Evolutionary conservation across 306 rosid genomes (phyloP), one percentile per base, ranked within the genome.

Genomic region (Begonia fuchsioides): DNA sequence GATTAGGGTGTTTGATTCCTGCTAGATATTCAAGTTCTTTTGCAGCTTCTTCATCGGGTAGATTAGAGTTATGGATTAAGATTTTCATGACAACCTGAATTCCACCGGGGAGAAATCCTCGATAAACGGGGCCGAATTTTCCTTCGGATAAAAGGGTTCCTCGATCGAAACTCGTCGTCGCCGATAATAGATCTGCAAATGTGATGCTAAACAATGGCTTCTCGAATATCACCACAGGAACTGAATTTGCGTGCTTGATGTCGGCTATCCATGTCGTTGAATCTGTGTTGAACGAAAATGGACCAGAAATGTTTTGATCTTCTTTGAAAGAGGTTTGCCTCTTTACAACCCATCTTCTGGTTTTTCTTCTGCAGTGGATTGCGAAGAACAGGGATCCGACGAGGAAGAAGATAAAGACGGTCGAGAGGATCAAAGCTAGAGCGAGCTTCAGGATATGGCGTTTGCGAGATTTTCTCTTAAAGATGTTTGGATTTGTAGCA

Each of bases 241-340:
- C 96, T 6, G 94, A 79, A 9, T 74, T 82, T 54, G 99, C 94
- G 56, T 92, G 96, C 79, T 92, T 92, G 14, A 92, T 93, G 74
- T 92, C 99, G 47, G 99, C 99, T 63, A 85, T 93, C 99, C 99
- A 92, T 17, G 94, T 92, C 46, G 99, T 92, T 15, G 96, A 86
- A 65, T 92, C 99, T 2, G 99, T 92, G 47, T 79, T 81, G 80
- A 92, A 92, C 3, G 99, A 92, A 40, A 92, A 92, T 52, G 99
- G 99, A 14, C 96, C 99, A 0, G 96, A 92, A 54, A 92, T 64
- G 38, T 60, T 82, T 54, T 76, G 86, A 43, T 92, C 96, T 66
- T 90, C 99, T 69, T 65, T 85, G 75, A 55, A 75, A 11, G 96
- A 77, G 51, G 50, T 2, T 61, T 80, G 96, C 65, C 86, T 26